Evolutionary conservation across 1,139 yeast species (phyloP), one percentile per base, ranked within the genome.

Genomic region (Sugiyamaella grinbergsii): DNA sequence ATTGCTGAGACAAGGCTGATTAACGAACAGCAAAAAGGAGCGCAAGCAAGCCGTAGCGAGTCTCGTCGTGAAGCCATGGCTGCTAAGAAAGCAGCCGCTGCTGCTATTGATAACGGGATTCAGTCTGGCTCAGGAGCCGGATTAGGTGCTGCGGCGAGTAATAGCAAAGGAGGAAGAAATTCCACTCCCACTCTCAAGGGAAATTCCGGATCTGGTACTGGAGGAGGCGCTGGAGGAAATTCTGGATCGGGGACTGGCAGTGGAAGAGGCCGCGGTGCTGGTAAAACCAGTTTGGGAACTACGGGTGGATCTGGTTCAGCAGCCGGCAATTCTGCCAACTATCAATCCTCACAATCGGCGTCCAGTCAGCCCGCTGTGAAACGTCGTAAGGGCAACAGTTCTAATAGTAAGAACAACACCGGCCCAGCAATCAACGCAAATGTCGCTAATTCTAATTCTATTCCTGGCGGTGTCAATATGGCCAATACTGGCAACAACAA

Each of bases 41-140:
- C 59, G n/a, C 61, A 55, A 42, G 54, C 62, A n/a, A 56, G 63
- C 18, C 52, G 69, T 67, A 72, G 53, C 63, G 98, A 90, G 70
- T 80, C 88, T 46, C 76, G 97, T 59, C 76, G 98, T 55, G 97
- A 90, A 65, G 96, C 97, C 1, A 76, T 91, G 63, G 96, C 96
- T 2, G 96, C 96, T 1, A 83, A 80, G 60, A 86, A 83, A 66
- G 87, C 87, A 15, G 73, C 72, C 8, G 54, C 49, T 10, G 56
- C 55, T 4, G 47, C 55, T 29, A 28, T n/a, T 5, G 40, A 36
- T 18, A 22, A 10, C 8, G 47, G 50, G 4, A 38, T 43, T 19
- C 34, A 36, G 13, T 16, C 49, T 41, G 47, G 23, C 2, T 52
- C 54, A 4, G 43, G 28, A 4, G 53, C 55, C 3, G 43, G 33